A percentile compares a stretch with the other conserved stretches of the same genome.
Conservation (phyloP, 331 rosid species). For the Cydonia oblonga region DNA sequence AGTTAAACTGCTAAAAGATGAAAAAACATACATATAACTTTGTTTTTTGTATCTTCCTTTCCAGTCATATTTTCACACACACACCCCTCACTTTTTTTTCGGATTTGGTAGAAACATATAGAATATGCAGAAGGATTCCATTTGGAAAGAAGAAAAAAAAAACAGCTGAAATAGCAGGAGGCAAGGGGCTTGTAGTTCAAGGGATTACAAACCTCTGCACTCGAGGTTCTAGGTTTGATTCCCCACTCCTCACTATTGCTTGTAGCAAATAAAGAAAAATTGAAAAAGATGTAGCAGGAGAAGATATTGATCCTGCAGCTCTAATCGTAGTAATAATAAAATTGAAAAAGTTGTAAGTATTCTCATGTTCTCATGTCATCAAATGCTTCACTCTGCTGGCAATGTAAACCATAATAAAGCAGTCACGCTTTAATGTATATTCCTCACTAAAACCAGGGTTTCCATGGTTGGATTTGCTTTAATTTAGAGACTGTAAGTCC, state of each 20-base stretch:
- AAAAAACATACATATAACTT: background rate
- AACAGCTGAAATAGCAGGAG: background rate
- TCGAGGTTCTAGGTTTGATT: background rate
- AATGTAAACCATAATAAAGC: background rate
- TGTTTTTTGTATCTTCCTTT: slow-evolving; percentile 23
- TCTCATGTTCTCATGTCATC: background rate
- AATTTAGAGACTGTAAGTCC: too few species aligned
- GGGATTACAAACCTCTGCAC: background rate
- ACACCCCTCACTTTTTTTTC: slow-evolving; percentile 21
- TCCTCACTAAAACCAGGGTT: too few species aligned
- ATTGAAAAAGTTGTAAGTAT: too few species aligned
- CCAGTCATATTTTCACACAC: slow-evolving; percentile 39
- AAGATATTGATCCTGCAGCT: background rate
- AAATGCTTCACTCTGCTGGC: background rate
- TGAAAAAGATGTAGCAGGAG: background rate
- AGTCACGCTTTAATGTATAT: background rate
- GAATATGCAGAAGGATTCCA: slow-evolving; percentile 16
- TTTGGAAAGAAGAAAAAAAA: background rate
- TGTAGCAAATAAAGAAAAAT: background rate
- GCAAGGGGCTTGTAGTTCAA: background rate
- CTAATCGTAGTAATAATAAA: background rate
- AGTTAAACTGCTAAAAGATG: slow-evolving; percentile 51
- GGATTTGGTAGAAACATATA: slow-evolving; percentile 14
- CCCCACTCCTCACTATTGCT: background rate
- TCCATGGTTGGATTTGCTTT: too few species aligned